These are phyloP conservation scores for Calonectria leucothoes DNA, from an alignment of 2,329 filamentous ascomycete species.

Conservation along the genomic window DNA sequence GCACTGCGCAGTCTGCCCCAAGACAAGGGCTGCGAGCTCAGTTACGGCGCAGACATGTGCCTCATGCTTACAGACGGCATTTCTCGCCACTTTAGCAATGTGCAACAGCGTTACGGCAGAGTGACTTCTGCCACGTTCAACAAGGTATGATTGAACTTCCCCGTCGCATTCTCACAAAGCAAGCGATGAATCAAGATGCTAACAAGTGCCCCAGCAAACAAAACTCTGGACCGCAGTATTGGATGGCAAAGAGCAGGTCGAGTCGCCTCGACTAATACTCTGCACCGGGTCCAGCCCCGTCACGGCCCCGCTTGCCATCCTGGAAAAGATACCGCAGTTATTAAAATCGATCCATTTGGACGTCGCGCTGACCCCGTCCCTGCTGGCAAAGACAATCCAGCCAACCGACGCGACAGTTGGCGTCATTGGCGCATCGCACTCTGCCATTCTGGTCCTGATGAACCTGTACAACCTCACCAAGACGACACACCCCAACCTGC, in stretches of 20 bases:
- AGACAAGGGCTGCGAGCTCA: constrained; percentile 67
- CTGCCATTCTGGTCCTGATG: constrained; percentile 70
- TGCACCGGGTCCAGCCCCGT: constrained; percentile 69
- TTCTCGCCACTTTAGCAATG: constrained; percentile 48
- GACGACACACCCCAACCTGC: constrained; percentile 62
- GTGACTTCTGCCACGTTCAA: constrained; percentile 48
- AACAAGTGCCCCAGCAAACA: constrained; percentile 1
- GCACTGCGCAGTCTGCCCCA: constrained; percentile 64
- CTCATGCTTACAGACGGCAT: constrained; percentile 58
- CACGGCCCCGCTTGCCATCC: constrained; percentile 54
- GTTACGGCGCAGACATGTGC: constrained; percentile 68
- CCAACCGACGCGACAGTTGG: constrained; percentile 57
- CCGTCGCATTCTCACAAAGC: neutral
- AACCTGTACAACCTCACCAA: constrained; percentile 67
- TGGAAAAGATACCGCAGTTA: constrained; percentile 34
- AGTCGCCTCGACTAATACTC: constrained; percentile 60
- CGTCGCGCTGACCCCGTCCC: constrained; percentile 63
- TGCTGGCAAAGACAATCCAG: constrained; percentile 49
- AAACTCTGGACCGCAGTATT: constrained; percentile 38
- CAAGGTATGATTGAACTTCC: constrained; percentile 22
- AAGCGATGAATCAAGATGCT: neutral
- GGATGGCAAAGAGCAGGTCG: constrained; percentile 47
- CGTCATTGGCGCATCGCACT: constrained; percentile 72
- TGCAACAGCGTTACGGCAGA: constrained; percentile 51
- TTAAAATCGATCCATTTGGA: constrained; percentile 59